Evolutionary conservation across 2,329 filamentous ascomycete species (phyloP), one percentile per base, ranked within the genome.

Genomic region (Furcasterigmium furcatum): DNA sequence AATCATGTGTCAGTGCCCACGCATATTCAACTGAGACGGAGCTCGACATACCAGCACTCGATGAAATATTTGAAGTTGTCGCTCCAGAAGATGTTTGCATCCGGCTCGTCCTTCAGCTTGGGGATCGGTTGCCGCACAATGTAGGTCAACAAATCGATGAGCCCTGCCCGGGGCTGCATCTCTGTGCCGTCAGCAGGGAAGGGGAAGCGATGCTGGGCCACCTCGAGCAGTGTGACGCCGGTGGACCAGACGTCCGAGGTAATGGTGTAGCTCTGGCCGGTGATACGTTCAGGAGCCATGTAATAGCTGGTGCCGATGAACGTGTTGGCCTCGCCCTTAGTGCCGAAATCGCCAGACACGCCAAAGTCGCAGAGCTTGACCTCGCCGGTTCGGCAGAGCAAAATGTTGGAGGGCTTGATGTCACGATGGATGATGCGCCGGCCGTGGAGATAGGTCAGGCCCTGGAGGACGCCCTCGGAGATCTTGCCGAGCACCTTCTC

Each of bases 61-160:
- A 99, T 96, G 59, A 99, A 99, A 65, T 96, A 96, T 67, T 99
- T 99, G 71, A 99, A 97, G 61, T 88, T 95, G 57, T 95, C 88
- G 56, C 88, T 95, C 94, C 94, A 99, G 62, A 85, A 86, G 55
- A 99, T 95, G 48, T 85, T 85, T 55, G 87, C 88, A 25, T 90
- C 84, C 1, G 89, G 88, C 67, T 99, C 94, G 56, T 99, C 94
- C 68, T 96, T 97, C 52, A 99, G 74, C 65, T 91, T 95, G 3
- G 94, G 94, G 48, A 97, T 95, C 4, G 89, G 86, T 65, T 99
- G 94, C 55, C 90, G 85, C 38, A 99, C 94, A 62, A 99, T 99
- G 64, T 97, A 99, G 12, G 94, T 99, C 50, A 99, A 74, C 10
- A 99, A 77, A 64, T 99, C 94, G 56, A 99, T 97, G 51, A 97